Conservation (phyloP, 169 alveolate species). For the Eimeria praecox region DNA sequence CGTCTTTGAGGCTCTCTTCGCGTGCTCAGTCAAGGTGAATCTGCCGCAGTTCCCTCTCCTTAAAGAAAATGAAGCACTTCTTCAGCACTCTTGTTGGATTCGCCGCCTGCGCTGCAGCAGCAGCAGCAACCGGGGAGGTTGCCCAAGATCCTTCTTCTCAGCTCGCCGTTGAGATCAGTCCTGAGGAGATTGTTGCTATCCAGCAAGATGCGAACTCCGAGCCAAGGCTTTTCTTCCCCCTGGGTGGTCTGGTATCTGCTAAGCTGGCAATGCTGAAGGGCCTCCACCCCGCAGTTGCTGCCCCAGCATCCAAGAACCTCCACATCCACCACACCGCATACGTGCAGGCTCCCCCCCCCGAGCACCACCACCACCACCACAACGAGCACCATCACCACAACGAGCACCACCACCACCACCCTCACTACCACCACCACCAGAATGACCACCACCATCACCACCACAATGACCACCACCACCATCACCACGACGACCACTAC, state of each 20-base stretch:
- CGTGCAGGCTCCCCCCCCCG: not conserved
- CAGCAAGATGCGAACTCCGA: constrained; percentile 31
- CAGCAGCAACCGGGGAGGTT: not conserved
- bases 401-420: not conserved
- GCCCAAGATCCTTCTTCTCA: not conserved
- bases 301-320: not conserved
- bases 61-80: not conserved
- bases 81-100: not conserved
- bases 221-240: constrained; percentile 48
- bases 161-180: constrained; percentile 19
- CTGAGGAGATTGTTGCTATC: not conserved
- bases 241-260: constrained; percentile 36
- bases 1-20: not conserved
- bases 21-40: not conserved
- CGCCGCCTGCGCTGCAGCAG: constrained; percentile 1
- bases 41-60: not conserved
- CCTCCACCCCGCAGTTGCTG: not conserved
- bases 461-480: not conserved
- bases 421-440: not conserved
- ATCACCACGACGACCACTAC: not conserved
- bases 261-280: constrained; percentile 13
- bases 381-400: not conserved
- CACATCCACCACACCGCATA: not conserved
- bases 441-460: not conserved
- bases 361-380: not conserved